Percentiles rank a stretch among this genome's conserved stretches.
Conservation (phyloP, 331 rosid genomes). For the Cydonia oblonga region DNA sequence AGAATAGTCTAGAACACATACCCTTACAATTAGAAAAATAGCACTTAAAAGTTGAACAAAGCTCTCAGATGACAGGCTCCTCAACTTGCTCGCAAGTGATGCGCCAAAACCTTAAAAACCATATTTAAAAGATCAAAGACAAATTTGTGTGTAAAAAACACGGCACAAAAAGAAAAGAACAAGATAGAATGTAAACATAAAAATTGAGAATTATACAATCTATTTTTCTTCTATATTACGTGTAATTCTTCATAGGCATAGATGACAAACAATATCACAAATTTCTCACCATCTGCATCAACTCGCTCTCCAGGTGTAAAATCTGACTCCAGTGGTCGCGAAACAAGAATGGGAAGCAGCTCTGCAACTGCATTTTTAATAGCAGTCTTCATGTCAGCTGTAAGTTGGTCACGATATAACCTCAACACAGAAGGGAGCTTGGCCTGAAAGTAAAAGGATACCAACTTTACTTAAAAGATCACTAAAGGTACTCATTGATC, state of each 20-base stretch:
- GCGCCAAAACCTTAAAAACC: slow-evolving; percentile 78
- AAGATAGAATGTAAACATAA: neutral
- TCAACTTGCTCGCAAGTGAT: slow-evolving; percentile 97
- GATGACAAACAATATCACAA: neutral
- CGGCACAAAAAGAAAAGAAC: neutral
- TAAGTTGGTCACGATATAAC: slow-evolving; percentile 83
- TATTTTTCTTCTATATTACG: too few species aligned
- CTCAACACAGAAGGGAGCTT: slow-evolving; percentile 91
- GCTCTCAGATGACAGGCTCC: slow-evolving; percentile 84
- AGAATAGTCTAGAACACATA: slow-evolving; percentile 49
- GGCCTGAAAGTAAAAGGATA: slow-evolving; percentile 48
- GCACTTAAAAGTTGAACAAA: slow-evolving; percentile 92
- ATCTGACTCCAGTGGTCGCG: slow-evolving; percentile 68
- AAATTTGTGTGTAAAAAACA: neutral
- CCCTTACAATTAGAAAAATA: slow-evolving; percentile 86
- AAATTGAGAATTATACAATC: neutral
- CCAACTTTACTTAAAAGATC: neutral
- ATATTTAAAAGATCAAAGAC: neutral
- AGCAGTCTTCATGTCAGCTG: slow-evolving; percentile 91
- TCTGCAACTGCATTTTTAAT: slow-evolving; percentile 91
- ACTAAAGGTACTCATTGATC: neutral
- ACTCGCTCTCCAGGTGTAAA: slow-evolving; percentile 68
- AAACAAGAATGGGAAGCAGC: slow-evolving; percentile 74
- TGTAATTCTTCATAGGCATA: neutral
- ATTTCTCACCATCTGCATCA: slow-evolving; percentile 80